phyloP scores from a whole-genome alignment of 1,284 basidiomycete genomes.

The Puccinia brachypodii region DNA sequence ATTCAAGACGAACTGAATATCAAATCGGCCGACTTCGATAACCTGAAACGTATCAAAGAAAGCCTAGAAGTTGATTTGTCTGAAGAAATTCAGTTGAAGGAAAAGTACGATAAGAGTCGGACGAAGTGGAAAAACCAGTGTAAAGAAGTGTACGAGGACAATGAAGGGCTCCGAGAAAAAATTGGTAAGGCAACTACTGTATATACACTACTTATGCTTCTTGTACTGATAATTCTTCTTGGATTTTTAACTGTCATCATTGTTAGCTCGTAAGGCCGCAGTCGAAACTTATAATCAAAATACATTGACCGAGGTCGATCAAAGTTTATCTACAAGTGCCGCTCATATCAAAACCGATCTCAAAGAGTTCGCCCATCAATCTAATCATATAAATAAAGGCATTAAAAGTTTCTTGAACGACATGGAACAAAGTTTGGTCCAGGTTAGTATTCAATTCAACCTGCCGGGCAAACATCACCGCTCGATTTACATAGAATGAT shows the following conservation, averaged over 20 bases:
- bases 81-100: slow-evolving; percentile 6
- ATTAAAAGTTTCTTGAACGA: slow-evolving; percentile 14
- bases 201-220: background rate
- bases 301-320: slow-evolving; percentile 35
- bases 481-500: too few species aligned
- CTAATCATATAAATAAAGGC: slow-evolving; percentile 26
- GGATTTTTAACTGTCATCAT: background rate
- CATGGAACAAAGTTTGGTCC: slow-evolving; percentile 16
- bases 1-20: slow-evolving; percentile 57
- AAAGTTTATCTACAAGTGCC: slow-evolving; percentile 28
- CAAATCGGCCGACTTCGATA: slow-evolving; percentile 50
- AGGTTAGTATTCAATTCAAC: slow-evolving; percentile 11
- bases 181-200: slow-evolving; percentile 13
- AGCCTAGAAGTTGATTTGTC: slow-evolving; percentile 21
- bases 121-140: slow-evolving; percentile 42
- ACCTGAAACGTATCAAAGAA: slow-evolving; percentile 53
- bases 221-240: background rate
- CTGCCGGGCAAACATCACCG: background rate
- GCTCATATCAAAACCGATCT: slow-evolving; percentile 20
- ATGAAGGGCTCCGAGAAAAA: slow-evolving; percentile 47
- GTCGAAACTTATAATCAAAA: slow-evolving; percentile 39
- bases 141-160: slow-evolving; percentile 41
- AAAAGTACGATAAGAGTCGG: slow-evolving; percentile 34
- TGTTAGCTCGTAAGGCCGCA: slow-evolving; percentile 36
- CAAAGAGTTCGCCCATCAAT: slow-evolving; percentile 31